These are phyloP conservation scores for Kwoniella shandongensis DNA, from an alignment of 768 basidiomycete genomes.

Conservation along the genomic window DNA sequence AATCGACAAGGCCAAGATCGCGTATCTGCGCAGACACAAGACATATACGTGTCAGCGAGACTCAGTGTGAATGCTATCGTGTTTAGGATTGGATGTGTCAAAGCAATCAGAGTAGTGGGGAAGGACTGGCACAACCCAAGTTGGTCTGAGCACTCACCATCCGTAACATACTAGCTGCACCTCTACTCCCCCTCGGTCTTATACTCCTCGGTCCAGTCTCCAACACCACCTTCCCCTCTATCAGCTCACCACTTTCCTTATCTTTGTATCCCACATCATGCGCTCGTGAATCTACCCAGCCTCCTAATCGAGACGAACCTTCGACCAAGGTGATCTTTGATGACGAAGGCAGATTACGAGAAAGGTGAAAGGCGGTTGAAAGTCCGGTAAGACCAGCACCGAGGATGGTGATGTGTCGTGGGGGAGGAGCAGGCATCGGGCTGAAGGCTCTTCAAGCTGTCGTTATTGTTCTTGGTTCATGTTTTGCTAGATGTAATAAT, in stretches of 20 bases:
- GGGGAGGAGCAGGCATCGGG: neutral
- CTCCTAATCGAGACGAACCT: conserved; percentile 65
- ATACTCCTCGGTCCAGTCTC: conserved; percentile 88
- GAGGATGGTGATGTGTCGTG: conserved; percentile 51
- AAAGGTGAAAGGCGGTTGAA: conserved; percentile 58
- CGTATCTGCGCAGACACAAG: conserved; percentile 63
- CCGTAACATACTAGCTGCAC: conserved; percentile 68
- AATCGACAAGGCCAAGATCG: conserved; percentile 64
- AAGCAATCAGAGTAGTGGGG: too few species aligned
- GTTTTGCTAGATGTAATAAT: too few species aligned
- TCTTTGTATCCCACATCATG: conserved; percentile 24
- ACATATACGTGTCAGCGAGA: conserved; percentile 22
- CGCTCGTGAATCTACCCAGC: conserved; percentile 72
- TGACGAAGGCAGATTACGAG: conserved; percentile 40
- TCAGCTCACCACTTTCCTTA: conserved; percentile 32
- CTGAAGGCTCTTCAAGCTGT: neutral
- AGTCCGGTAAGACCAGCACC: conserved; percentile 60
- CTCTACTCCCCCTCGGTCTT: conserved; percentile 63
- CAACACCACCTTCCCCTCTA: conserved; percentile 59
- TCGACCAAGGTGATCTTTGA: conserved; percentile 69
- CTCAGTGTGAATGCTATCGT: too few species aligned
- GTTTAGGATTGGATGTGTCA: too few species aligned
- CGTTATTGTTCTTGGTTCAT: too few species aligned
- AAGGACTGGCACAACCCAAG: too few species aligned
- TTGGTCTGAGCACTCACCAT: conserved; percentile 72